Evolutionary conservation across 495 filamentous ascomycete genomes (phyloP).

Genomic region (Penicillium coffeae): DNA sequence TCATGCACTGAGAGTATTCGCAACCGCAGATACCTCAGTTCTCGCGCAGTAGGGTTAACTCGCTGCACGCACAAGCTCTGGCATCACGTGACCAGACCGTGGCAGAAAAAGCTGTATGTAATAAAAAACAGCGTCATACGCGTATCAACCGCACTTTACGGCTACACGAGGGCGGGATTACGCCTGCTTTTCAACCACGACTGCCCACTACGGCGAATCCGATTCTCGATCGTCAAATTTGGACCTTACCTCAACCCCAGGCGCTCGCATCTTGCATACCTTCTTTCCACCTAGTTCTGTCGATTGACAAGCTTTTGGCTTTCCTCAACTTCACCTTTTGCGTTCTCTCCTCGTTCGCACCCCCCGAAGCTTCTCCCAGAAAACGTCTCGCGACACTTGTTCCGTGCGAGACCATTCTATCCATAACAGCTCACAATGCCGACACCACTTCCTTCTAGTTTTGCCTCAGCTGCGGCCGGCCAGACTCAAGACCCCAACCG

Average conservation of each 20-base stretch:
- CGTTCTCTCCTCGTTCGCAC: slow-evolving; percentile 24
- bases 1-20: no score
- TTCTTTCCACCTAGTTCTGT: slow-evolving; percentile 9
- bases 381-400: slow-evolving; percentile 24
- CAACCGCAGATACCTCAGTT: no score
- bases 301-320: slow-evolving; percentile 22
- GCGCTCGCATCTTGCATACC: slow-evolving; percentile 27
- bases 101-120: no score
- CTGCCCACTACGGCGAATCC: no score
- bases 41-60: no score
- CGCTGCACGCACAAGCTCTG: no score
- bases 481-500: slow-evolving; percentile 55
- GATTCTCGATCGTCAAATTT: slow-evolving; percentile 28
- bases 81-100: no score
- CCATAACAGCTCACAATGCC: slow-evolving; percentile 53
- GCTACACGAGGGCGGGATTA: neutral
- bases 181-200: no score
- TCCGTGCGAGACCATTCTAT: slow-evolving; percentile 21
- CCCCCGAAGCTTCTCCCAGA: slow-evolving; percentile 20
- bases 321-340: slow-evolving; percentile 13
- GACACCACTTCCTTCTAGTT: slow-evolving; percentile 75
- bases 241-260: slow-evolving; percentile 18
- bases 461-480: slow-evolving; percentile 77
- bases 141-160: neutral
- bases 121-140: no score